Base-by-base conservation (phyloP, 106 monocot genomes). In the Ottelia alismoides region DNA sequence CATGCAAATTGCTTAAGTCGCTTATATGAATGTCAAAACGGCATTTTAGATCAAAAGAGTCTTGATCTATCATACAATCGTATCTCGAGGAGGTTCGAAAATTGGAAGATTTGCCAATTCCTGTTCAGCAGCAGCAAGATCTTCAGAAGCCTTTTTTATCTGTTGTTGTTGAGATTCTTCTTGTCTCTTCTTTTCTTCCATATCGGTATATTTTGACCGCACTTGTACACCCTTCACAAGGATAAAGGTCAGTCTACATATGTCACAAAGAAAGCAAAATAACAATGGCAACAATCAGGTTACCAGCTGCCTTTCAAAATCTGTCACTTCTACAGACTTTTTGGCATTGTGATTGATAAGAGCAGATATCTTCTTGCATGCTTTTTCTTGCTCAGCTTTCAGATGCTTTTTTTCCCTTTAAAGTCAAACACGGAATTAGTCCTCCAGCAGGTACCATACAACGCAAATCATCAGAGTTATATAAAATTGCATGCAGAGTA, bases 121-220 rank as follows among this genome's bases (percentile, higher is more conserved):
- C 40, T 25, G 67, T 69, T 98, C 79, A 54, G 98, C 98, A 55
- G 69, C 58, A 52, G 58, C 52, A 65, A 90, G 74, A 56, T 90
- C 79, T 59, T 86, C 85, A 49, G 72, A 73, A 16, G 85, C 84
- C 62, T 77, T 82, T 40, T 20, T 26, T 11, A 98, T 77, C 63
- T 72, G 76, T 20, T 79, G 76, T 51, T 82, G 82, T 18, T 75
- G 79, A 49, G 85, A 75, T 45, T 72, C 74, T 30, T 98, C 98
- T 2, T 79, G 85, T 25, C 51, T 86, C 53, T 54, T 85, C 56
- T 85, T 58, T 25, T 90, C 89, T 50, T 89, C 90, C 43, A 98
- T 75, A 70, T 98, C 90, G 47, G 58, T 56, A 72, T 79, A 75
- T 76, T 76, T 94, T 52, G 59, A 70, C 55, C 31, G 72, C 21